A percentile compares a stretch with the other conserved stretches of the same genome.
Evolutionary conservation across 257 asterid species (phyloP).

Genomic region (Gardenia jasminoides): DNA sequence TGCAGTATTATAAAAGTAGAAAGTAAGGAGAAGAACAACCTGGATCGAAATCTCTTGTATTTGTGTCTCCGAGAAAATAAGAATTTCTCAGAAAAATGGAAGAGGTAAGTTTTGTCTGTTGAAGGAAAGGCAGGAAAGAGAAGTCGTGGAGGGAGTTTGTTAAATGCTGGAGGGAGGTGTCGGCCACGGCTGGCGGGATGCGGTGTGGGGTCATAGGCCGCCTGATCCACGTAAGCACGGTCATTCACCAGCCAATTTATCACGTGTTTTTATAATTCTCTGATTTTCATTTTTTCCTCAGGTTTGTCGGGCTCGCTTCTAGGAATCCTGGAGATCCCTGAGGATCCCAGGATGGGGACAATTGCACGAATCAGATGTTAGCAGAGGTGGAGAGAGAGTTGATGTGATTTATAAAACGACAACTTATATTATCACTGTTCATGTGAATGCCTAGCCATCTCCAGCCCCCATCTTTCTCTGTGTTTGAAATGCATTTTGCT

Average conservation of each 20-base stretch:
- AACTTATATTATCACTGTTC: not conserved
- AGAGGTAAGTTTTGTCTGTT: not conserved
- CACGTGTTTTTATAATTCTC: not conserved
- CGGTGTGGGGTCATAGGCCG: conserved; percentile 10
- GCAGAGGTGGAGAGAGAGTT: not conserved
- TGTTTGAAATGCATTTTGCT: no score
- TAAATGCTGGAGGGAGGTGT: not conserved
- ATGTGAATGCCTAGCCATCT: not conserved
- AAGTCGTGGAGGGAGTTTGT: not conserved
- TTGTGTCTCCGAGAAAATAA: not conserved
- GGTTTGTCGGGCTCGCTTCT: not conserved
- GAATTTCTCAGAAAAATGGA: not conserved
- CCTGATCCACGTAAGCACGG: conserved; percentile 20
- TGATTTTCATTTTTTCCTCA: not conserved
- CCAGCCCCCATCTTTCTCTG: no score
- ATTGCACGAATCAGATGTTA: not conserved
- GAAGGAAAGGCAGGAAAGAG: not conserved
- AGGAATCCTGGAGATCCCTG: not conserved
- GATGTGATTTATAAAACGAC: conserved; percentile 2
- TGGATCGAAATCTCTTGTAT: not conserved
- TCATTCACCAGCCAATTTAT: not conserved
- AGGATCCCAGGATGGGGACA: no score
- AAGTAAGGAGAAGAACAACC: not conserved
- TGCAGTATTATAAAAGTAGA: not conserved
- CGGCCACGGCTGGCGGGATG: not conserved